Base-by-base conservation (phyloP, 441 rosid genomes). In the Gossypium laxum region DNA sequence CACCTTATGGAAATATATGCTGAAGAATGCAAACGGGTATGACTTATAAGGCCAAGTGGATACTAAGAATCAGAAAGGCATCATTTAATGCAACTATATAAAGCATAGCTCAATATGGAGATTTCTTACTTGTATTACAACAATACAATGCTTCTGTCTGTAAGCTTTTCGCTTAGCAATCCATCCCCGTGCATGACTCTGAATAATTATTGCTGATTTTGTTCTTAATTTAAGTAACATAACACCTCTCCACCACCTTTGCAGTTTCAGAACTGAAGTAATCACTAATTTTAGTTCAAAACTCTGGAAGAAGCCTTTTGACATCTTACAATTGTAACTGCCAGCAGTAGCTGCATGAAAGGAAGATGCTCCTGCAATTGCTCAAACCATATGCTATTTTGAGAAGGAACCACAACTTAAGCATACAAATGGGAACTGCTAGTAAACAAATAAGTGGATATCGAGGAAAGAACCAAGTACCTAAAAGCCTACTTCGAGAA, bases 221-320 rank as follows among this genome's bases (percentile, higher is more conserved):
- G 67, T 77, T 82, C 83, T 85, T 72, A 72, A 62, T 72, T 86
- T 87, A 57, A 59, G 83, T 70, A 80, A 65, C 55, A 81, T 34
- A 67, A 84, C 62, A 67, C 60, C 67, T 80, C 86, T 91, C 98
- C 98, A 93, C 96, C 95, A 89, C 78, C 91, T 82, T 77, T 93
- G 97, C 78, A 91, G 75, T 85, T 83, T 85, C 58, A 80, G 12
- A 65, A 80, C 70, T 17, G 89, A 83, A 68, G 61, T 71, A 60
- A 79, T 43, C 12, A 78, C 18, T 32, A 74, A 18, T 69, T 58
- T 55, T 72, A 79, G 45, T 72, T 77, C 85, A 63, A 38, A 65
- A 78, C 78, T 81, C 76, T 69, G 76, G 63, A 71, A 66, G 70
- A 57, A 70, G 30, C 73, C 76, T 67, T 62, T 69, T 48, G 78